Evolutionary conservation across 805 yeast genomes (phyloP), one percentile per base, ranked within the genome.

Genomic region (Candida mattraensis): DNA sequence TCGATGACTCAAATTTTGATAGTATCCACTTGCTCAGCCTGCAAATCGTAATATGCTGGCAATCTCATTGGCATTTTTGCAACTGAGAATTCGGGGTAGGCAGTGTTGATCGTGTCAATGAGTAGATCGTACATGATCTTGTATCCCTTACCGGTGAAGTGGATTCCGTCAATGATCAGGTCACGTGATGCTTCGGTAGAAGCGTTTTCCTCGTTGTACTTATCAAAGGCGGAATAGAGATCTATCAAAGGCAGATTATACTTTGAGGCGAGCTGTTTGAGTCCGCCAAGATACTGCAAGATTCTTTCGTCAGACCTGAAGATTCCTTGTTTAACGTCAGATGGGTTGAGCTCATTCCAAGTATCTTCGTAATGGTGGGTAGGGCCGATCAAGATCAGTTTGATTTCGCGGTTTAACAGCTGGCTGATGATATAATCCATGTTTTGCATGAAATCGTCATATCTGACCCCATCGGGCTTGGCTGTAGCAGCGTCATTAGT

Each of bases 401-500:
- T 72, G 37, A 80, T 70, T 3, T 63, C 69, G 32, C 67, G 54
- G 1, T 52, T 51, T 15, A 54, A 42, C 14, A 73, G 61, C 37
- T 63, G 33, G 7, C 60, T 48, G 9, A 76, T 63, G 48, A 85
- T 50, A 14, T 44, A 44, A 15, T 46, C 53, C 43, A 73, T 61
- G 51, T 86, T 87, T n/a, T 55, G 60, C 18, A 58, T 36, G 52
- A 61, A 84, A 41, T 72, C 65, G 1, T 56, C 69, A 7, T 77
- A 30, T 2, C 74, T 72, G 6, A 83, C 85, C 48, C 75, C 82
- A n/a, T 58, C 60, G 3, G 74, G 76, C 3, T 58, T 67, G 1
- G 56, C 47, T 2, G 48, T 28, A 2, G 72, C 69, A 0, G 83
- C 69, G 55, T 87, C 96, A 51, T 87, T 87, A 11, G 95, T 72